A percentile compares a stretch with the other conserved stretches of the same genome.
These are phyloP conservation scores for Russula vinacea DNA, from an alignment of 768 basidiomycete genomes.

Conservation along the genomic window DNA sequence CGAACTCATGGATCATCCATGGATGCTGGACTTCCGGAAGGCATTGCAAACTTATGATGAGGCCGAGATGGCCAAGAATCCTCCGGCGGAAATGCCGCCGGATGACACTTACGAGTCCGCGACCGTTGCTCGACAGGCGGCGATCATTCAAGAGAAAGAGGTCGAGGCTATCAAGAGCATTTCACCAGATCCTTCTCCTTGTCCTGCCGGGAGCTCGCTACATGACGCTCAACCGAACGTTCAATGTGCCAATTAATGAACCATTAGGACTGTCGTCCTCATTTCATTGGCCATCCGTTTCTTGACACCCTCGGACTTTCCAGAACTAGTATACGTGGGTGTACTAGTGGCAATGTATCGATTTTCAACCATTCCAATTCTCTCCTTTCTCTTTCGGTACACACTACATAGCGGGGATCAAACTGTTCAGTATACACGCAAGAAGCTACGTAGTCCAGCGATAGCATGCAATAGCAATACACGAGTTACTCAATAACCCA, in stretches of 20 bases:
- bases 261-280: no score
- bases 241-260: background rate
- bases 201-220: conserved; percentile 38
- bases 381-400: background rate
- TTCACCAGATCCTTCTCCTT: conserved; percentile 52
- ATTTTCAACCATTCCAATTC: background rate
- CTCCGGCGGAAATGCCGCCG: conserved; percentile 45
- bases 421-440: background rate
- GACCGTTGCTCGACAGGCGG: conserved; percentile 54
- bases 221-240: background rate
- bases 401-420: background rate
- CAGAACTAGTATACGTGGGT: conserved; percentile 4
- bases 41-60: conserved; percentile 67
- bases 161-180: conserved; percentile 51
- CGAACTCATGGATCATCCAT: conserved; percentile 83
- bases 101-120: conserved; percentile 52
- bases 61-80: conserved; percentile 51
- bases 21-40: conserved; percentile 84
- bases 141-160: conserved; percentile 57
- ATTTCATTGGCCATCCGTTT: background rate
- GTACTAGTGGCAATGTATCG: background rate
- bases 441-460: background rate
- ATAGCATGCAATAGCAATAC: background rate
- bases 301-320: background rate
- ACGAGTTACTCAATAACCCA: conserved; percentile 55